Evolutionary conservation across 2,329 filamentous ascomycete species (phyloP), one percentile per base, ranked within the genome.

Genomic region (Epichloe glyceriae): DNA sequence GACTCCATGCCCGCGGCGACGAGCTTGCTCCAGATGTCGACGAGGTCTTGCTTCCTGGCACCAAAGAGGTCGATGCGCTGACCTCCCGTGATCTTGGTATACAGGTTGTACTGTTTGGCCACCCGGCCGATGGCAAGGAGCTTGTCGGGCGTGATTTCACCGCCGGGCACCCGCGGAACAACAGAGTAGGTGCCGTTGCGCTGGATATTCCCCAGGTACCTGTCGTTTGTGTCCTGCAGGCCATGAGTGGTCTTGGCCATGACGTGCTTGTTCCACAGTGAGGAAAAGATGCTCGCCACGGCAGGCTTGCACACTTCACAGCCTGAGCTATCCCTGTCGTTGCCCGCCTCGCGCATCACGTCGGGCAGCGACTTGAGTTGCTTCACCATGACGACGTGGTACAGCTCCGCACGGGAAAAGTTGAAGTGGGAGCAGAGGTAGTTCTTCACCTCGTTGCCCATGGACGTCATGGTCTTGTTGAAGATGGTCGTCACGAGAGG

Each of bases 61-160:
- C 89, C 89, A 61, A 95, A 95, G 82, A 95, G 80, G 66, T 95
- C 89, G 61, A 95, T 95, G 51, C 89, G 80, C 67, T 95, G 89
- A 1, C 86, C 89, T 50, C 89, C 89, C 0, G 89, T 95, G 62
- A 95, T 94, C 69, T 95, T 95, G 62, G 83, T 88, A 69, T 95
- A 95, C 6, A 95, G 72, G 37, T 78, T 76, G 61, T 88, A 95
- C 63, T 91, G 84, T 70, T 86, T 86, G 0, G 88, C 89, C 0
- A 95, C 87, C 50, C 82, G 79, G 0, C 88, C 89, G 53, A 95
- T 89, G 51, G 83, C 78, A 45, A 95, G 85, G 48, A 95, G 77
- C 64, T 87, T 89, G 46, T 93, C 86, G 0, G 89, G 83, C 0
- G 87, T 93, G 61, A 95, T 93, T 66, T 95, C 89, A 53, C 89